These are phyloP conservation scores for Russula lepida DNA, from an alignment of 768 basidiomycete genomes.

Conservation along the genomic window DNA sequence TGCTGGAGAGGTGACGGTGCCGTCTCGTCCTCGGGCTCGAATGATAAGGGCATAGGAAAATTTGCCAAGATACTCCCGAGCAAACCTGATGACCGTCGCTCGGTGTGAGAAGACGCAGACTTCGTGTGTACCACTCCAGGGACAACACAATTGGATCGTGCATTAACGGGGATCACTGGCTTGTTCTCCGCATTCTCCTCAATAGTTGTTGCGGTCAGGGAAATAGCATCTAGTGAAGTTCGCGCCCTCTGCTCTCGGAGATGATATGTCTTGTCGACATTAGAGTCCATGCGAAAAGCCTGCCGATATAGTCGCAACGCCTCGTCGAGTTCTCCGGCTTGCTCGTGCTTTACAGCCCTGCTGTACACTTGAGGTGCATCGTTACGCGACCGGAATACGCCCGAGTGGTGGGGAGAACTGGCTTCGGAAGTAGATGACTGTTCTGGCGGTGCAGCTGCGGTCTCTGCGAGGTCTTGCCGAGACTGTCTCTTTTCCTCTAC, in stretches of 20 bases:
- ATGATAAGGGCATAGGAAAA: slow-evolving; percentile 45
- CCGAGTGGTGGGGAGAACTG: neutral
- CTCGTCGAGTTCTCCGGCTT: slow-evolving; percentile 62
- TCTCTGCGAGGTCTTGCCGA: neutral
- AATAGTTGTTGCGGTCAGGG: neutral
- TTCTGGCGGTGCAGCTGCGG: slow-evolving; percentile 9
- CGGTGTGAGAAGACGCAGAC: slow-evolving; percentile 15
- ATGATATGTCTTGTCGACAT: slow-evolving; percentile 67
- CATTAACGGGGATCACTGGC: neutral
- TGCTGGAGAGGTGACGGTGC: slow-evolving; percentile 44
- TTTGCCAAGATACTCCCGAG: slow-evolving; percentile 40
- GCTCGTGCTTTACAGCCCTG: slow-evolving; percentile 64
- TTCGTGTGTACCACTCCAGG: neutral
- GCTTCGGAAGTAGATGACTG: slow-evolving; percentile 1
- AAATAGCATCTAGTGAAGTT: neutral
- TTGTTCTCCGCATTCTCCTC: neutral
- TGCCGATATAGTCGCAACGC: slow-evolving; percentile 70
- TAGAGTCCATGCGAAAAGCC: slow-evolving; percentile 68
- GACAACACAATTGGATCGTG: slow-evolving; percentile 4
- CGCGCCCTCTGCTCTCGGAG: slow-evolving; percentile 38
- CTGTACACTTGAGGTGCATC: slow-evolving; percentile 60
- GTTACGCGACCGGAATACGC: slow-evolving; percentile 24
- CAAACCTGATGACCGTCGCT: slow-evolving; percentile 30
- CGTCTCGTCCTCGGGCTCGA: slow-evolving; percentile 63
- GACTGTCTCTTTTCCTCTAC: slow-evolving; percentile 31